Base-by-base conservation (phyloP, 2,329 filamentous ascomycete genomes). In the Colletotrichum liriopes region DNA sequence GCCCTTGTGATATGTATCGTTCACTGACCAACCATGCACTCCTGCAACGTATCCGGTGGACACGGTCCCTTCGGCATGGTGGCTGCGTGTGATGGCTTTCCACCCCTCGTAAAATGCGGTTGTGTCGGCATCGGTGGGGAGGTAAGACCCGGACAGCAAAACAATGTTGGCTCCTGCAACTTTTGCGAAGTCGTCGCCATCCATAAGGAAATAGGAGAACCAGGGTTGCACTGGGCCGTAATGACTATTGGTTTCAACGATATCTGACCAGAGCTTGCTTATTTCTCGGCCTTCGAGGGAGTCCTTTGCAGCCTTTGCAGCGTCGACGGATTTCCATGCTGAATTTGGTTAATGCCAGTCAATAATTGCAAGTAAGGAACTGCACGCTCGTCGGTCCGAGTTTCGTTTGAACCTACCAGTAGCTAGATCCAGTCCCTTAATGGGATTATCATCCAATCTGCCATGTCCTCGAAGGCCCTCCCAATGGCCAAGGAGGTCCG, bases 401-500 rank as follows among this genome's bases (percentile, higher is more conserved):
- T 16, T 51, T 26, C 6, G 1, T 16, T 2, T 9, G 18, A 29
- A 51, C n/a, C 6, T 29, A 23, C 37, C 41, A 20, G 6, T 14
- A n/a, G 16, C 35, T 11, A 32, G 29, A 32, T 32, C 29, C 29
- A 32, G 4, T 1, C 29, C 29, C 29, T 32, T 32, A 3, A 32
- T 32, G 3, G 29, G 29, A 32, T 32, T 32, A 32, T n/a, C 35
- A 23, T 60, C 55, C 18, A 67, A 12, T 6, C 54, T 43, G 3
- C 43, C 35, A 11, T 37, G 43, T 5, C 14, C 20, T 12, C 51
- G 49, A 20, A 67, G 23, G 14, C 45, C 55, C n/a, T 67, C 35
- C 43, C 64, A 67, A 39, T 67, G 55, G 11, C n/a, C 41, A 1
- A 67, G 5, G 8, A 60, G 23, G 1, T n/a, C n/a, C 76, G 71